Conservation (phyloP, 805 yeast species). For the Starmera amethionina region DNA sequence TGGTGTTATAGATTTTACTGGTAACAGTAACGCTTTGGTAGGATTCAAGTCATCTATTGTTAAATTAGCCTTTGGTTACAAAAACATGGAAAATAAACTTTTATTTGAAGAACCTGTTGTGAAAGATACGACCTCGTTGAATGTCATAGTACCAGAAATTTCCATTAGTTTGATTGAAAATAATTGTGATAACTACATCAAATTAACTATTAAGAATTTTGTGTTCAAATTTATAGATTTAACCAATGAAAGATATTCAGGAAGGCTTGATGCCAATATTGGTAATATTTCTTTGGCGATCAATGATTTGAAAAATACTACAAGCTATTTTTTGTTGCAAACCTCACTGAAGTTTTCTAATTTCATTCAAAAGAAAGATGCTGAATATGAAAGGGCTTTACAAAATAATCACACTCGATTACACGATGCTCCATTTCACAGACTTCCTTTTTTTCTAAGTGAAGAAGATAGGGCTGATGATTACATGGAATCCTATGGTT, state of each 20-base stretch:
- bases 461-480: conserved; percentile 34
- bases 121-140: conserved; percentile 60
- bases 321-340: conserved; percentile 29
- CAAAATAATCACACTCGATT: conserved; percentile 59
- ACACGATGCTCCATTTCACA: conserved; percentile 78
- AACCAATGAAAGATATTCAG: conserved; percentile 56
- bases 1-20: conserved; percentile 46
- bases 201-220: conserved; percentile 17
- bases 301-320: conserved; percentile 11
- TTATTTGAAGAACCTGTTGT: conserved; percentile 43
- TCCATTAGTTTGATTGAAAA: conserved; percentile 30
- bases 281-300: conserved; percentile 33
- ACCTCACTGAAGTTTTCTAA: conserved; percentile 56
- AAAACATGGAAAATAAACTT: conserved; percentile 70
- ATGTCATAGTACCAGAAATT: conserved; percentile 43
- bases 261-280: conserved; percentile 38
- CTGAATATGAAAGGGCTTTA: conserved; percentile 30
- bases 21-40: conserved; percentile 35
- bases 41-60: conserved; percentile 31
- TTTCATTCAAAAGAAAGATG: conserved; percentile 44
- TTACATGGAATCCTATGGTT: conserved; percentile 41
- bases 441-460: conserved; percentile 64
- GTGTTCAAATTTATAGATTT: conserved; percentile 52
- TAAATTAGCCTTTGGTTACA: conserved; percentile 52
- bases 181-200: conserved; percentile 14